phyloP scores from a whole-genome alignment of 352 stramenopile genomes.

The Globisporangium solare region DNA sequence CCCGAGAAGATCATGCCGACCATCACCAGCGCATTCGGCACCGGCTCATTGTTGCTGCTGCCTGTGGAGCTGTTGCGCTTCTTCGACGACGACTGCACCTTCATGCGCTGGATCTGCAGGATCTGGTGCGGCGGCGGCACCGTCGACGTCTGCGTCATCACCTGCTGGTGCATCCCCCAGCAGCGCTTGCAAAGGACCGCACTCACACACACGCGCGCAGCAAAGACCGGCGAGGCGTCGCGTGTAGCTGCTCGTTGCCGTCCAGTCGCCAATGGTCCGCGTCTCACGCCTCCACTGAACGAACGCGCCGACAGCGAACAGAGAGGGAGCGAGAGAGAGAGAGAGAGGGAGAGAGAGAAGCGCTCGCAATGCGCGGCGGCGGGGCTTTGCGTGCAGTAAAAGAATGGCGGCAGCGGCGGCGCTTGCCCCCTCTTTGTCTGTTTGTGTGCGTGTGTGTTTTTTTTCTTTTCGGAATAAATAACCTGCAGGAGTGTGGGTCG shows the following conservation, averaged over 20 bases:
- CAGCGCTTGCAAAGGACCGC: background rate
- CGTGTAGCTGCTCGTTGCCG: too few species aligned
- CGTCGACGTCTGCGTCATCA: background rate
- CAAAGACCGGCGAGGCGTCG: too few species aligned
- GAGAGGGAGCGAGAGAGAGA: too few species aligned
- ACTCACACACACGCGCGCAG: too few species aligned
- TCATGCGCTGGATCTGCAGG: slow-evolving; percentile 41
- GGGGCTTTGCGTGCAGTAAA: too few species aligned
- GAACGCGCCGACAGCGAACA: too few species aligned
- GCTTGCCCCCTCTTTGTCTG: too few species aligned
- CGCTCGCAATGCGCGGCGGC: too few species aligned
- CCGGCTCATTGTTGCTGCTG: slow-evolving; percentile 24
- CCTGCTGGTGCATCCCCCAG: slow-evolving; percentile 16
- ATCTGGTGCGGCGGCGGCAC: slow-evolving; percentile 30
- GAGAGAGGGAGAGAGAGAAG: too few species aligned
- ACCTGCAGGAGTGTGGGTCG: background rate
- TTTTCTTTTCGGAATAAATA: too few species aligned
- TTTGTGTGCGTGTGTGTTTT: background rate
- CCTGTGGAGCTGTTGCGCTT: slow-evolving; percentile 13
- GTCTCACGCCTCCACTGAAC: background rate
- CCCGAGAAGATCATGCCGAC: slow-evolving; percentile 65
- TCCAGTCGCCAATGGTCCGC: background rate
- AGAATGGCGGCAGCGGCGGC: too few species aligned
- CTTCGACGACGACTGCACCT: slow-evolving; percentile 17
- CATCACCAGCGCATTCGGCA: slow-evolving; percentile 62